Conservation (phyloP, 1,284 basidiomycete genomes). For the Malassezia yamatoensis region DNA sequence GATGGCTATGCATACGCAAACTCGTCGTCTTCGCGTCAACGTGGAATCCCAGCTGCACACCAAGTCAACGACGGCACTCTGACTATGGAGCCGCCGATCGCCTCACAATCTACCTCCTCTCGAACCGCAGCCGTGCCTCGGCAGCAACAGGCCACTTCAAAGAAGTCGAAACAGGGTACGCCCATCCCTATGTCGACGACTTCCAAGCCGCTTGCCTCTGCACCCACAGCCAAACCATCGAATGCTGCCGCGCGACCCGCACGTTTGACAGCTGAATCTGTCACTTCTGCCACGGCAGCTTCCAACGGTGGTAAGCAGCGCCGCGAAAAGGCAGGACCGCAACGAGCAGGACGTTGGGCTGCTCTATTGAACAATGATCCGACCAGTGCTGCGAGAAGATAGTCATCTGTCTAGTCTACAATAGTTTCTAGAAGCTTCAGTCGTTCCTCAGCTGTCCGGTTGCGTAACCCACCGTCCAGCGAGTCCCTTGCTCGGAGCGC, state of each 20-base stretch:
- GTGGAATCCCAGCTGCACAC: background rate
- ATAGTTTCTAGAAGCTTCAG: background rate
- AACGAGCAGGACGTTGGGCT: conserved; percentile 7
- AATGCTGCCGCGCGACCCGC: background rate
- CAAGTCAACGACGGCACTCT: background rate
- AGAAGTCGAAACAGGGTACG: background rate
- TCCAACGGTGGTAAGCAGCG: background rate
- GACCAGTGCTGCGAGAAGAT: background rate
- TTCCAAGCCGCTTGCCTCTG: no score
- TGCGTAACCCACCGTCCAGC: background rate
- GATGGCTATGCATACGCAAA: background rate
- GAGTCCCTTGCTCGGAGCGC: conserved; percentile 5
- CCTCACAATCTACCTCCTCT: background rate
- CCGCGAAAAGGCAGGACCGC: background rate
- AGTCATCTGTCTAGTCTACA: background rate
- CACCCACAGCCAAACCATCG: background rate
- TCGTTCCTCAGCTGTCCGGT: conserved; percentile 1
- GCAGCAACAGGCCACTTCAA: background rate
- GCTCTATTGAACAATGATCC: conserved; percentile 16
- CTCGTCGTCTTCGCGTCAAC: background rate
- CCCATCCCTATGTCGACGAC: background rate
- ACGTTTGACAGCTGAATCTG: background rate
- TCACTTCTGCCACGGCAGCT: background rate
- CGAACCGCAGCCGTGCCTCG: background rate
- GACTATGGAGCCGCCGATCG: background rate